phyloP scores from a whole-genome alignment of 495 filamentous ascomycete species.

The Viridothelium virens region DNA sequence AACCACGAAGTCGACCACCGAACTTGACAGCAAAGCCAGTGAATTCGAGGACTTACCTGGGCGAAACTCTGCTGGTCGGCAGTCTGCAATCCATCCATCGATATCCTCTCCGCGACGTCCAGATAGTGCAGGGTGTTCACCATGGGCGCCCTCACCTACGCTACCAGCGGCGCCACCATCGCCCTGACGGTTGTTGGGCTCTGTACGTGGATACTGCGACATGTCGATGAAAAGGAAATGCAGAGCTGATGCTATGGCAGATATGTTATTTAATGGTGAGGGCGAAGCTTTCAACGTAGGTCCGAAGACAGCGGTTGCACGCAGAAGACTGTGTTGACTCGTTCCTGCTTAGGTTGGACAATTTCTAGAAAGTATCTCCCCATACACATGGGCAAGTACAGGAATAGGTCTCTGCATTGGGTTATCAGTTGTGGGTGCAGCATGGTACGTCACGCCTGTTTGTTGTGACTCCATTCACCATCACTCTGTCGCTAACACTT shows the following conservation, averaged over 20 bases:
- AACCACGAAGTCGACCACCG: neutral
- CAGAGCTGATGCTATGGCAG: slow-evolving; percentile 46
- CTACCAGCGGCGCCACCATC: slow-evolving; percentile 58
- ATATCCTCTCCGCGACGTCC: slow-evolving; percentile 3
- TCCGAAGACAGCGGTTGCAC: neutral
- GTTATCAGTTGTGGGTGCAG: slow-evolving; percentile 88
- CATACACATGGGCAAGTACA: slow-evolving; percentile 83
- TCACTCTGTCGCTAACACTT: slow-evolving; percentile 27
- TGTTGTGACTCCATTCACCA: slow-evolving; percentile 6
- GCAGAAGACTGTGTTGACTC: slow-evolving; percentile 14
- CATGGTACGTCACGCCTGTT: slow-evolving; percentile 64
- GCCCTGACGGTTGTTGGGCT: slow-evolving; percentile 75
- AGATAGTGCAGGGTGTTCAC: neutral
- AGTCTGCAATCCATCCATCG: slow-evolving; percentile 11
- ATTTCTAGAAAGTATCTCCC: slow-evolving; percentile 90
- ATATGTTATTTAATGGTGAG: slow-evolving; percentile 95
- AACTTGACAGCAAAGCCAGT: slow-evolving; percentile 1
- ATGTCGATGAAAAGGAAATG: slow-evolving; percentile 17
- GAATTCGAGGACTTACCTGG: neutral
- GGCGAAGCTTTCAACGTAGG: slow-evolving; percentile 95
- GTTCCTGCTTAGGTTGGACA: slow-evolving; percentile 64
- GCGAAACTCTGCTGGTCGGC: slow-evolving; percentile 3
- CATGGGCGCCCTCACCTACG: slow-evolving; percentile 49
- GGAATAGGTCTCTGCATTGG: slow-evolving; percentile 94
- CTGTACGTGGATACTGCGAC: slow-evolving; percentile 53